These are phyloP conservation scores for Phytopythium litorale DNA, from an alignment of 352 stramenopile species.

Conservation along the genomic window DNA sequence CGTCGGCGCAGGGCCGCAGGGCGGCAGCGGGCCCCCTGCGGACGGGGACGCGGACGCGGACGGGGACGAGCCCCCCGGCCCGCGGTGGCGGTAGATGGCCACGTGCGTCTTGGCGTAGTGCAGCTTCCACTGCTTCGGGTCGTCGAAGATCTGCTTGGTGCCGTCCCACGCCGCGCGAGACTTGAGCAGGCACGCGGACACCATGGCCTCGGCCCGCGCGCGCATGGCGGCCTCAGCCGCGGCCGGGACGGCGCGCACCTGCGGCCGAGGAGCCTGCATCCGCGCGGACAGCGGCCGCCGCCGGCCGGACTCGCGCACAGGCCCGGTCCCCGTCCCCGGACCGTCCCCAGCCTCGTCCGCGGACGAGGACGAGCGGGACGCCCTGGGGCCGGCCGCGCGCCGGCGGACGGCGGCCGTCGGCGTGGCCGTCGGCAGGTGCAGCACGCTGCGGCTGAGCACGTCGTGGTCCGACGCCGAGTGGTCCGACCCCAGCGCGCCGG, in stretches of 20 bases:
- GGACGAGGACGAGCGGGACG: conserved; percentile 1
- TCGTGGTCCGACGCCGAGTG: conserved; percentile 8
- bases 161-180: conserved; percentile 50
- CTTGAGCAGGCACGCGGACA: conserved; percentile 32
- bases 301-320: not conserved
- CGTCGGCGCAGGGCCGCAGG: conserved; percentile 1
- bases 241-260: conserved; percentile 20
- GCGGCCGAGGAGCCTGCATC: conserved; percentile 33
- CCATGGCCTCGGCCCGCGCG: conserved; percentile 29
- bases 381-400: not conserved
- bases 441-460: conserved; percentile 6
- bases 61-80: conserved; percentile 5
- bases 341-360: not conserved
- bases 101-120: conserved; percentile 49
- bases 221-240: conserved; percentile 26
- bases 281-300: conserved; percentile 14
- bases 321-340: not conserved
- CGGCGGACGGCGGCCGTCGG: not conserved
- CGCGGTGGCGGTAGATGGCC: conserved; percentile 41
- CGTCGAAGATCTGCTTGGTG: conserved; percentile 56
- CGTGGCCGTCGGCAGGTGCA: conserved; percentile 6
- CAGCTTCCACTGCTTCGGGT: conserved; percentile 63
- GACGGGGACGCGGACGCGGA: not conserved
- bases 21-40: not conserved
- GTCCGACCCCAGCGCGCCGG: conserved; percentile 1